Evolutionary conservation across 2,329 filamentous ascomycete genomes (phyloP).

Genomic region (Ophiocordyceps camponoti-saundersi): DNA sequence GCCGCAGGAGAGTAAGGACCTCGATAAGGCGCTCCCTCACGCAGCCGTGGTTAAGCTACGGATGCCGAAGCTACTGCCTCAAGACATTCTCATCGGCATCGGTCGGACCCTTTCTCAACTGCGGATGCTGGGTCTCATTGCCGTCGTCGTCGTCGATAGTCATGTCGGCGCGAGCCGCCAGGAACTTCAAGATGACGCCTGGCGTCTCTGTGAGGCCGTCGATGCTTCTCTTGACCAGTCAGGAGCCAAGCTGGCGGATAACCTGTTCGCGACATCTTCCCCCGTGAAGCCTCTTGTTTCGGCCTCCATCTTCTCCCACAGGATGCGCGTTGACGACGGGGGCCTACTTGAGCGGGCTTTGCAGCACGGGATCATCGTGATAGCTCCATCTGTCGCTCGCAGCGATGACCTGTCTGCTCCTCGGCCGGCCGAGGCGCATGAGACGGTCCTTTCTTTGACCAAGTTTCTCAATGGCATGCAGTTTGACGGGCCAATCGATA

Average conservation of each 20-base stretch:
- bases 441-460: conserved; percentile 61
- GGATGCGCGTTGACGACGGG: conserved; percentile 14
- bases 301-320: conserved; percentile 8
- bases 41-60: conserved; percentile 77
- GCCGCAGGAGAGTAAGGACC: conserved; percentile 3
- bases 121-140: conserved; percentile 61
- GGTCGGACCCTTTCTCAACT: conserved; percentile 75
- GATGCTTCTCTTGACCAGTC: conserved; percentile 48
- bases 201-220: conserved; percentile 59
- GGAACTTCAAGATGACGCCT: conserved; percentile 43
- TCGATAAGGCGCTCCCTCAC: conserved; percentile 19
- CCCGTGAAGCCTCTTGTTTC: neutral
- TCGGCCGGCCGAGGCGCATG: conserved; percentile 27
- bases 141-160: conserved; percentile 70
- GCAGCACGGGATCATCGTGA: conserved; percentile 15
- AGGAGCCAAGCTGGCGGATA: conserved; percentile 51
- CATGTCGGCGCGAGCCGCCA: conserved; percentile 22
- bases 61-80: conserved; percentile 52
- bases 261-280: conserved; percentile 9
- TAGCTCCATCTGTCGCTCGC: conserved; percentile 24
- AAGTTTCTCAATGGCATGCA: conserved; percentile 57
- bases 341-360: conserved; percentile 15
- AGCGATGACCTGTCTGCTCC: conserved; percentile 21
- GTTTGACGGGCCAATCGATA: conserved; percentile 10
- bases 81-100: conserved; percentile 54